phyloP scores from a whole-genome alignment of 495 filamentous ascomycete genomes.

The Penicillium riverlandense region DNA sequence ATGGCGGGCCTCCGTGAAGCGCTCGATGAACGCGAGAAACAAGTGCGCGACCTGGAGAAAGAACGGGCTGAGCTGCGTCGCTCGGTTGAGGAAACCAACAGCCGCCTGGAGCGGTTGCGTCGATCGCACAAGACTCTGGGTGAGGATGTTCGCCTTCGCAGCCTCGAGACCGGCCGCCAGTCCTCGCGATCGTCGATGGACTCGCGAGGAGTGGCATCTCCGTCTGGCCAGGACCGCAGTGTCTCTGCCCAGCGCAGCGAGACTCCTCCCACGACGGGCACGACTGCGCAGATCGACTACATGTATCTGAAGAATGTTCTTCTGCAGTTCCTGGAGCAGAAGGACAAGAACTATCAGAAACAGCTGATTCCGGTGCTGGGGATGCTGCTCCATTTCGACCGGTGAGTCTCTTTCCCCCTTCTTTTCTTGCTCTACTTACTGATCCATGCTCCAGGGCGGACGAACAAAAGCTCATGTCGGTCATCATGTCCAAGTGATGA shows the following conservation, averaged over 20 bases:
- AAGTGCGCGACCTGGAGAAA: conserved; percentile 72
- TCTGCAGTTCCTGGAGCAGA: conserved; percentile 89
- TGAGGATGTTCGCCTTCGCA: conserved; percentile 32
- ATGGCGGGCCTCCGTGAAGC: conserved; percentile 73
- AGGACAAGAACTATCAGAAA: conserved; percentile 81
- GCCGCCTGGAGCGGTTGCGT: conserved; percentile 69
- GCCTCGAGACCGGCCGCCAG: conserved; percentile 36
- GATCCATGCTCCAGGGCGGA: conserved; percentile 51
- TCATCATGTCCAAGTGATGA: conserved; percentile 49
- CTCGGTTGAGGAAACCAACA: conserved; percentile 68
- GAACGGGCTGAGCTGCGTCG: conserved; percentile 70
- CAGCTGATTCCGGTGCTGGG: conserved; percentile 89
- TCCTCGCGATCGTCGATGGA: conserved; percentile 62
- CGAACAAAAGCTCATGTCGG: conserved; percentile 83
- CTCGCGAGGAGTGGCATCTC: conserved; percentile 42
- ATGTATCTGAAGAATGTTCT: conserved; percentile 94
- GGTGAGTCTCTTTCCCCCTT: conserved; percentile 43
- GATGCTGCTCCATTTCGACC: conserved; percentile 86
- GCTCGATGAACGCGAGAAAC: conserved; percentile 80
- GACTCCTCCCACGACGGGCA: conserved; percentile 24
- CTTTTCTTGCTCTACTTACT: background rate
- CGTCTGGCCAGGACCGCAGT: conserved; percentile 28
- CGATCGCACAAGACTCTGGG: conserved; percentile 56
- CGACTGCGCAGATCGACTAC: conserved; percentile 50
- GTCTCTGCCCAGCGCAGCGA: conserved; percentile 33